These are phyloP conservation scores for Lippia alba DNA, from an alignment of 305 asterid species.

Conservation along the genomic window DNA sequence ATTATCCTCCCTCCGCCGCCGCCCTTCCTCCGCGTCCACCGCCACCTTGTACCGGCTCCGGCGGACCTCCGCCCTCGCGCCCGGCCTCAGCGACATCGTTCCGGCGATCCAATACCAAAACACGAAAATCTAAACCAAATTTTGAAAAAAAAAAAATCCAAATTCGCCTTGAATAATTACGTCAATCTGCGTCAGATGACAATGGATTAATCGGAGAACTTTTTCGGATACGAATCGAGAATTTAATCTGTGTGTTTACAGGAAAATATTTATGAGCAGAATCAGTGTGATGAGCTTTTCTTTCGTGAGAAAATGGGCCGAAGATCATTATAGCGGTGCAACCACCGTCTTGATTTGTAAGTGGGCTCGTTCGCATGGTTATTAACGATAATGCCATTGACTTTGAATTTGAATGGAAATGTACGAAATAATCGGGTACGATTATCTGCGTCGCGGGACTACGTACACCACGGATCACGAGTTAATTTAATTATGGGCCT, in stretches of 20 bases:
- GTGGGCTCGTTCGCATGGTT: background rate
- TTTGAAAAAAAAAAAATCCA: background rate
- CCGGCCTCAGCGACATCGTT: conserved; percentile 54
- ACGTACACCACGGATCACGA: background rate
- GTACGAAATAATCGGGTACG: background rate
- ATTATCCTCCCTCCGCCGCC: conserved; percentile 80
- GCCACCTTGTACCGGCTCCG: conserved; percentile 85
- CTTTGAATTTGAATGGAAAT: conserved; percentile 10
- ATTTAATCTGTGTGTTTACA: background rate
- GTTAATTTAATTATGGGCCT: background rate
- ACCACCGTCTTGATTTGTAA: conserved; percentile 3
- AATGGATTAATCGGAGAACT: conserved; percentile 8
- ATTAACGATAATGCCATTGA: conserved; percentile 39
- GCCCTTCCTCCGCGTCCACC: conserved; percentile 86
- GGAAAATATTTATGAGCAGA: conserved; percentile 5
- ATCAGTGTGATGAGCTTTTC: background rate
- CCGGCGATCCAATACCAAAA: conserved; percentile 13
- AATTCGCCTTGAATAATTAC: background rate
- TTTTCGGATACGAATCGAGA: conserved; percentile 8
- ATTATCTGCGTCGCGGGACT: background rate
- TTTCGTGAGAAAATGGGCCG: conserved; percentile 28
- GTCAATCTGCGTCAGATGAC: background rate
- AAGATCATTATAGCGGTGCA: conserved; percentile 30
- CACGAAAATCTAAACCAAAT: background rate
- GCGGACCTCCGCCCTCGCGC: conserved; percentile 50